Percentiles rank a stretch among this genome's conserved stretches.
These are phyloP conservation scores for Oenanthe sinensis DNA, from an alignment of 129 eudicot species.

Conservation along the genomic window DNA sequence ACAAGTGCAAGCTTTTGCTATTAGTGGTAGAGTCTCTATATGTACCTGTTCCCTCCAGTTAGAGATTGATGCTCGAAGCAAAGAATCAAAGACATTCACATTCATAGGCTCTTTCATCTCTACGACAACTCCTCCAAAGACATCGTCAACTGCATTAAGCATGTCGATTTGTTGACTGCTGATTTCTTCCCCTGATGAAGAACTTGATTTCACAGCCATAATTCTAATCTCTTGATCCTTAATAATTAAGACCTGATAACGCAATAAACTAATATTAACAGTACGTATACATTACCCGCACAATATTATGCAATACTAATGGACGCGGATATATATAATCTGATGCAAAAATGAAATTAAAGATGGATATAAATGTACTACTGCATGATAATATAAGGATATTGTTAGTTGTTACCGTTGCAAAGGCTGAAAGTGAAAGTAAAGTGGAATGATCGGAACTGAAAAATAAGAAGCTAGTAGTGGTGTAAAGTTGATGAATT, in stretches of 20 bases:
- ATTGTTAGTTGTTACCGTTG: too few species aligned
- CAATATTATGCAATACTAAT: background rate
- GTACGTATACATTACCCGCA: too few species aligned
- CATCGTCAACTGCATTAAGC: conserved; percentile 29
- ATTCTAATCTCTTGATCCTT: background rate
- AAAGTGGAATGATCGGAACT: too few species aligned
- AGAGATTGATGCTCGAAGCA: conserved; percentile 41
- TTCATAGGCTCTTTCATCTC: conserved; percentile 34
- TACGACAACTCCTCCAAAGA: conserved; percentile 37
- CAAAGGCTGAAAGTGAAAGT: too few species aligned
- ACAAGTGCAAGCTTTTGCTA: background rate
- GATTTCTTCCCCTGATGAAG: conserved; percentile 9
- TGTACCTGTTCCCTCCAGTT: conserved; percentile 40
- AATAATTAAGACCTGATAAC: background rate
- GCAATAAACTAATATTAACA: background rate
- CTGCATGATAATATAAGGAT: background rate
- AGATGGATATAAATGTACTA: background rate
- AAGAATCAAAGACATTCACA: conserved; percentile 19
- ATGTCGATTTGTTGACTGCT: conserved; percentile 20
- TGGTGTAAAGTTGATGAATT: background rate
- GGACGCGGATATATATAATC: background rate
- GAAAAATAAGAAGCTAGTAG: too few species aligned
- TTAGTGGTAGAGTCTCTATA: background rate
- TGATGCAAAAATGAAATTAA: too few species aligned
- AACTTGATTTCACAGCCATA: background rate